Percentiles rank a stretch among this genome's conserved stretches.
Conservation (phyloP, 495 filamentous ascomycete genomes). For the Neurospora sp. region DNA sequence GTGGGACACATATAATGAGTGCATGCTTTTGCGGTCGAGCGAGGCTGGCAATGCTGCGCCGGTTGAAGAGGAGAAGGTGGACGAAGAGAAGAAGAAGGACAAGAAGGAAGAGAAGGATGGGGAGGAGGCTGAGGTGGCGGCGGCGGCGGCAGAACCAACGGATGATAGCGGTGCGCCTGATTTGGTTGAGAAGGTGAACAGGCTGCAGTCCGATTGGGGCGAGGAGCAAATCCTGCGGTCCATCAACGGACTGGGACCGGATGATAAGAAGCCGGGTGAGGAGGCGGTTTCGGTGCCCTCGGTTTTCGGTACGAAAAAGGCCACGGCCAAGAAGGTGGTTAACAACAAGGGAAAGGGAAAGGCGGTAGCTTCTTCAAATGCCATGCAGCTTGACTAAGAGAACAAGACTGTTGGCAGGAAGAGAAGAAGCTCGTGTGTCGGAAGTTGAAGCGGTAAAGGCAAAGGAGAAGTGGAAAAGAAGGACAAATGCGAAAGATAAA, state of each 20-base stretch:
- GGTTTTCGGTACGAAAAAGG: not conserved
- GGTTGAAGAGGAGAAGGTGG: not conserved
- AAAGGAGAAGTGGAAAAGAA: not conserved
- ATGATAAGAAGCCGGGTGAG: constrained; percentile 17
- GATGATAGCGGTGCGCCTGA: constrained; percentile 13
- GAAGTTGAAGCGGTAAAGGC: not conserved
- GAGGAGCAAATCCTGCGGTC: constrained; percentile 29
- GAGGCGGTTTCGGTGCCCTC: constrained; percentile 7
- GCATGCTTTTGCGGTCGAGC: constrained; percentile 21
- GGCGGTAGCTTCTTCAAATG: constrained; percentile 6
- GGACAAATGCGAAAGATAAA: not conserved
- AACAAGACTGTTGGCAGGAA: not conserved
- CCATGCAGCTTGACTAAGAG: constrained; percentile 7
- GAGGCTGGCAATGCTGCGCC: not conserved
- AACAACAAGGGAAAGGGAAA: constrained; percentile 18
- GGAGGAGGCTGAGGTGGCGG: constrained; percentile 20
- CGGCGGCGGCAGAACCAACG: not conserved
- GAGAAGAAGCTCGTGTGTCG: not conserved
- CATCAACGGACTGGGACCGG: constrained; percentile 23
- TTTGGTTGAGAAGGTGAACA: constrained; percentile 18
- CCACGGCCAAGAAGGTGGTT: not conserved
- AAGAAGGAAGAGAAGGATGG: constrained; percentile 22
- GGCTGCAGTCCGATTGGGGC: constrained; percentile 26
- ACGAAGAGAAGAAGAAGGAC: not conserved
- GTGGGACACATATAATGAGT: constrained; percentile 33